Base-by-base conservation (phyloP, 768 basidiomycete genomes). In the Lepiota brunneoincarnata region DNA sequence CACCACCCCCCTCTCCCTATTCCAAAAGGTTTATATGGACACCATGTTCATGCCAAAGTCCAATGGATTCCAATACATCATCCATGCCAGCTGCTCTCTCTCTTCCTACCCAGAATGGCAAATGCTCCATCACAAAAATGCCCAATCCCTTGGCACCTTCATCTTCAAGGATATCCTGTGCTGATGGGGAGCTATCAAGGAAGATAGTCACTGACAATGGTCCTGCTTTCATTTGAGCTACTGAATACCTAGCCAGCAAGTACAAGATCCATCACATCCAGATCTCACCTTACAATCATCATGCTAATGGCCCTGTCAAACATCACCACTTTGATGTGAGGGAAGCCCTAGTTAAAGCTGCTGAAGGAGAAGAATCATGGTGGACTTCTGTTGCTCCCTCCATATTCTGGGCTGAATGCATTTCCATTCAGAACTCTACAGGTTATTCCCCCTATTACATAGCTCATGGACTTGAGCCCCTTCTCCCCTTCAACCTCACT, bases 201-300 rank as follows among this genome's bases (percentile, higher is more conserved):
- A 71, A 49, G n/a, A 64, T 75, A 6, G 63, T 73, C 4, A 67
- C 66, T 38, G 75, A 76, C 55, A 60, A 60, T 34, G 67, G 73
- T 0, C 55, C 63, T 0, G 64, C 64, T 0, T 67, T 69, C 12
- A 31, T 71, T 4, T 54, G 60, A 44, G 61, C 63, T 1, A 54
- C 47, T 4, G 51, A 61, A 34, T 56, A 51, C 42, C 51, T 68
- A 0, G 48, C 54, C 6, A 51, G 57, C 10, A 57, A 59, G 10
- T 70, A 70, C n/a, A 51, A n/a, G n/a, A n/a, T n/a, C n/a, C n/a
- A n/a, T n/a, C n/a, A n/a, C n/a, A n/a, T n/a, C n/a, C n/a, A n/a
- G n/a, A n/a, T n/a, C n/a, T n/a, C n/a, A n/a, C n/a, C n/a, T n/a
- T n/a, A n/a, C n/a, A n/a, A n/a, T n/a, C n/a, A n/a, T n/a, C n/a